Evolutionary conservation across 2,329 filamentous ascomycete species (phyloP).

Genomic region (Botrytis pseudocinerea): DNA sequence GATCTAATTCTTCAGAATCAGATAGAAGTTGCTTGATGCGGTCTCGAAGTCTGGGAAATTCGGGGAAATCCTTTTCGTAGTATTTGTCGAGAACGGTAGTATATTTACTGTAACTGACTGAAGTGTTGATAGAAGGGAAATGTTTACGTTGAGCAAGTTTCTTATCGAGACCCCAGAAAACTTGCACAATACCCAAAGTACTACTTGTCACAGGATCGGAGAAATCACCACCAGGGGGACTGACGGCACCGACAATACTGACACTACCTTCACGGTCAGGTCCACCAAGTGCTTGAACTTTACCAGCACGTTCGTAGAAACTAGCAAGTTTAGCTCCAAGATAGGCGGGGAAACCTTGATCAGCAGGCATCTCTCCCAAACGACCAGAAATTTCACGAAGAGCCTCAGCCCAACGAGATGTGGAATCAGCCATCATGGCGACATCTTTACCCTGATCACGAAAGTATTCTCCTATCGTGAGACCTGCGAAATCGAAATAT

Average conservation of each 20-base stretch:
- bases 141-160: constrained; percentile 98
- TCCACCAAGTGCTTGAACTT: constrained; percentile 80
- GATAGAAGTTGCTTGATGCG: constrained; percentile 91
- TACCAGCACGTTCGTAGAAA: constrained; percentile 98
- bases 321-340: constrained; percentile 94
- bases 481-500: constrained; percentile 54
- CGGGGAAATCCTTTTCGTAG: constrained; percentile 90
- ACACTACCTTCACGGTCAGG: constrained; percentile 89
- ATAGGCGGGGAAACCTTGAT: constrained; percentile 99
- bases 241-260: constrained; percentile 96
- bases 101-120: constrained; percentile 95
- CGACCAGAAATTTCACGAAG: constrained; percentile 98
- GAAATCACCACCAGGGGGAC: constrained; percentile 97
- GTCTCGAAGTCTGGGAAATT: constrained; percentile 90
- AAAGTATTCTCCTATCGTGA: constrained; percentile 89
- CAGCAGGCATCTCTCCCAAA: constrained; percentile 98
- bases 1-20: constrained; percentile 94
- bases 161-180: constrained; percentile 99
- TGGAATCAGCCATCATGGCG: constrained; percentile 99
- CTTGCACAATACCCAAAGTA: constrained; percentile 95
- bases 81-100: constrained; percentile 83
- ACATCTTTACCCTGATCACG: constrained; percentile 95
- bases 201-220: constrained; percentile 94
- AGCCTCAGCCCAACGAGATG: constrained; percentile 97
- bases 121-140: constrained; percentile 98